A percentile compares a stretch with the other conserved stretches of the same genome.
phyloP scores from a whole-genome alignment of 768 basidiomycete species.

The Bullera alba region DNA sequence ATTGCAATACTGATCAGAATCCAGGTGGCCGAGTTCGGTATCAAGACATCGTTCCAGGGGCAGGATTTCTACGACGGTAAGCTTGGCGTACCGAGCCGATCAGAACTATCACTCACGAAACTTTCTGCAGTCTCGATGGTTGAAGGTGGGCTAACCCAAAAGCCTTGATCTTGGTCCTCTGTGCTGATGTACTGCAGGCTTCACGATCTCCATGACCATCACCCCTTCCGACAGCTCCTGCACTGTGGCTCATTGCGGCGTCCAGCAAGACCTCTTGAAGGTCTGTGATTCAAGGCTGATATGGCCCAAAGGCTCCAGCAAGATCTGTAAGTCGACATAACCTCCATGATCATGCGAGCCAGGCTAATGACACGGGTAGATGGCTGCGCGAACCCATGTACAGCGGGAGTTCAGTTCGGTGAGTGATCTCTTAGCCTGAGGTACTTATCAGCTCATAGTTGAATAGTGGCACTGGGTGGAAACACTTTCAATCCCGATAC shows the following conservation, averaged over 20 bases:
- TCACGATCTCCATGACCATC: conserved; percentile 26
- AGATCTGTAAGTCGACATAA: conserved; percentile 13
- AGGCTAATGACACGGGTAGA: conserved; percentile 2
- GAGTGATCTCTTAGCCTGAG: neutral
- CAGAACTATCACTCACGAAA: neutral
- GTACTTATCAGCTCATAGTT: neutral
- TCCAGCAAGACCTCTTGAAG: conserved; percentile 13
- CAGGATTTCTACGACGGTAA: conserved; percentile 18
- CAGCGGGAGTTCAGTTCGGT: neutral
- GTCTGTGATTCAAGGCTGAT: conserved; percentile 23
- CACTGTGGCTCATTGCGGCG: conserved; percentile 13
- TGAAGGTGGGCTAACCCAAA: conserved; percentile 9
- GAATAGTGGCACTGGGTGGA: neutral
- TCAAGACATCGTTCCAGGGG: too few relatives aligned
- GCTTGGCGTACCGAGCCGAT: neutral
- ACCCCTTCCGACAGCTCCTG: conserved; percentile 7
- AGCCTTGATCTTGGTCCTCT: neutral
- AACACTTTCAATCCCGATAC: neutral
- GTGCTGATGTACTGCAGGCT: conserved; percentile 9
- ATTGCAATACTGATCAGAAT: neutral
- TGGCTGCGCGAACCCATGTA: conserved; percentile 10
- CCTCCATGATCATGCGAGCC: neutral
- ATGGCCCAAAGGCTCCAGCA: conserved; percentile 12
- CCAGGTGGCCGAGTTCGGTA: conserved; percentile 15
- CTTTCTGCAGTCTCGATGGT: conserved; percentile 24